Conservation (phyloP, 345 rosid genomes). For the Gossypium bickii region DNA sequence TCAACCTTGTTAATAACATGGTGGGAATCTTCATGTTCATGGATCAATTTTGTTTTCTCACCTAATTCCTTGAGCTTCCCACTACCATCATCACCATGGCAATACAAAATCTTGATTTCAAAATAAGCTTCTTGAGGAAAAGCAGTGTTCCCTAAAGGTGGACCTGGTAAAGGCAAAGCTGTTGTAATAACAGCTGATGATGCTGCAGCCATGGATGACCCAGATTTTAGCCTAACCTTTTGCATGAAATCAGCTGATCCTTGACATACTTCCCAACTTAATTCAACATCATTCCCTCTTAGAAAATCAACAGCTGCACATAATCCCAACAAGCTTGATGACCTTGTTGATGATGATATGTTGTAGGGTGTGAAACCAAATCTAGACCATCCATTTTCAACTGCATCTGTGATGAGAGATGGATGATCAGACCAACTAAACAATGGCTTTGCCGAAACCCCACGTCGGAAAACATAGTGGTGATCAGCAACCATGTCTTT, state of each 20-base stretch:
- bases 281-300: conserved; percentile 44
- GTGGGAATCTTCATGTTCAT: background rate
- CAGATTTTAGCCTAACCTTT: conserved; percentile 61
- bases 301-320: conserved; percentile 45
- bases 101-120: conserved; percentile 61
- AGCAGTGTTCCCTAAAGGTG: conserved; percentile 57
- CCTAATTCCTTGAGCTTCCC: conserved; percentile 37
- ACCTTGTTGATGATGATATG: conserved; percentile 31
- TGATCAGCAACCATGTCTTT: conserved; percentile 17
- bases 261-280: conserved; percentile 74
- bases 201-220: conserved; percentile 34
- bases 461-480: conserved; percentile 43
- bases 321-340: conserved; percentile 44
- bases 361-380: conserved; percentile 57
- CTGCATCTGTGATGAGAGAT: conserved; percentile 58
- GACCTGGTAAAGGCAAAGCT: conserved; percentile 84
- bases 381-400: conserved; percentile 84
- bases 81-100: conserved; percentile 15
- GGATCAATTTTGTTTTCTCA: conserved; percentile 64
- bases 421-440: conserved; percentile 86
- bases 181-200: conserved; percentile 52
- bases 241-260: conserved; percentile 78
- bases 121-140: conserved; percentile 94
- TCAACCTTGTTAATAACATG: conserved; percentile 24
- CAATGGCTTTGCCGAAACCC: conserved; percentile 31